These are phyloP conservation scores for Neurospora sp. DNA, from an alignment of 2,329 filamentous ascomycete species.

Conservation along the genomic window DNA sequence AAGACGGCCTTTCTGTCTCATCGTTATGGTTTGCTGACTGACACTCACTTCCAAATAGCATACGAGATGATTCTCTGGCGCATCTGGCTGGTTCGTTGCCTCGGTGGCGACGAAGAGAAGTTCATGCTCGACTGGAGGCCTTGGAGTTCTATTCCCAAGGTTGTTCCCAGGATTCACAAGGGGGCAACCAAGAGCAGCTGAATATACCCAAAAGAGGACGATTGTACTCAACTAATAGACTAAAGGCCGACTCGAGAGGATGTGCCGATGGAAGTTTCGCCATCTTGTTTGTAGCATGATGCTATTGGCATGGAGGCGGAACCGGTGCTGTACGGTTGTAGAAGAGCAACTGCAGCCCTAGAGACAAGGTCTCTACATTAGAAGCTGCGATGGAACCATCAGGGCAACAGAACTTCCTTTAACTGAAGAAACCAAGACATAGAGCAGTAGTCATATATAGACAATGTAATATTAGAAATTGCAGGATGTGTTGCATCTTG, in stretches of 20 bases:
- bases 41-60: slow-evolving; percentile 30
- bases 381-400: too few species aligned
- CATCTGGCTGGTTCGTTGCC: slow-evolving; percentile 68
- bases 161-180: slow-evolving; percentile 24
- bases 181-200: neutral
- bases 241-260: neutral
- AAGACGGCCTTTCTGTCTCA: too few species aligned
- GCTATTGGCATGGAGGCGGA: neutral
- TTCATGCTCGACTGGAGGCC: slow-evolving; percentile 63
- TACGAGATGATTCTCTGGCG: slow-evolving; percentile 82
- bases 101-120: slow-evolving; percentile 63
- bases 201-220: neutral
- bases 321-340: neutral
- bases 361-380: too few species aligned
- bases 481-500: neutral
- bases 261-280: neutral
- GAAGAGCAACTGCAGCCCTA: too few species aligned
- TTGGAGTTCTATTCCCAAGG: slow-evolving; percentile 42
- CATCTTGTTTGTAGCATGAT: neutral
- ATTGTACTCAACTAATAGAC: neutral
- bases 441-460: neutral
- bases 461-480: neutral
- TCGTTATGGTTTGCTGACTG: neutral
- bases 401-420: too few species aligned
- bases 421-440: neutral